Evolutionary conservation across 345 rosid genomes (phyloP).

Genomic region (Aquilaria sinensis): DNA sequence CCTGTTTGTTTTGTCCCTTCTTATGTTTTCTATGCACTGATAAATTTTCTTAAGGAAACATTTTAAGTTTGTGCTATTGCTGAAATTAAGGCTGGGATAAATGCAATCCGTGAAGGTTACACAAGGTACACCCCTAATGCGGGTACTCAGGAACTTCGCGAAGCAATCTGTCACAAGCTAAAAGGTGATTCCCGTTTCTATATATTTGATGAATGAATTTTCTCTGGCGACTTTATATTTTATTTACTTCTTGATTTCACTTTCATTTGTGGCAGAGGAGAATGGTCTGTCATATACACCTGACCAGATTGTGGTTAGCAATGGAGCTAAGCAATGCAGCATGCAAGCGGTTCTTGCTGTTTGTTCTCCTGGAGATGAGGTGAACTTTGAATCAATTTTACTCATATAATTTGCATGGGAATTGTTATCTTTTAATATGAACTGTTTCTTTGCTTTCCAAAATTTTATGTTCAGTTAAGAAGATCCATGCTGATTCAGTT

Average conservation of each 20-base stretch:
- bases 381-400: constrained; percentile 12
- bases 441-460: too few species aligned
- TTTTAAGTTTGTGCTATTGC: constrained; percentile 1
- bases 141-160: constrained; percentile 75
- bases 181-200: constrained; percentile 37
- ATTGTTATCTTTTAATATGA: too few species aligned
- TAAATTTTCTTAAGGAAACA: neutral
- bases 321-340: constrained; percentile 89
- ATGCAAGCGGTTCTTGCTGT: constrained; percentile 87
- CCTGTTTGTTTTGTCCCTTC: neutral
- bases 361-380: constrained; percentile 98
- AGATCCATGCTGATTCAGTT: constrained; percentile 1
- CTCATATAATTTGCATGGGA: too few species aligned
- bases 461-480: neutral
- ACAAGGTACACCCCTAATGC: constrained; percentile 90
- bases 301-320: constrained; percentile 84
- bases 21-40: neutral
- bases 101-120: constrained; percentile 84
- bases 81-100: constrained; percentile 68
- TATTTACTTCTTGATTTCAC: neutral
- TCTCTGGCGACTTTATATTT: neutral
- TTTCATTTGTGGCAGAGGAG: constrained; percentile 47
- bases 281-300: constrained; percentile 78
- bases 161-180: constrained; percentile 80
- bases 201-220: neutral